These are phyloP conservation scores for Zygosaccharomyces pseudorouxii DNA, from an alignment of 805 yeast species.

Conservation along the genomic window DNA sequence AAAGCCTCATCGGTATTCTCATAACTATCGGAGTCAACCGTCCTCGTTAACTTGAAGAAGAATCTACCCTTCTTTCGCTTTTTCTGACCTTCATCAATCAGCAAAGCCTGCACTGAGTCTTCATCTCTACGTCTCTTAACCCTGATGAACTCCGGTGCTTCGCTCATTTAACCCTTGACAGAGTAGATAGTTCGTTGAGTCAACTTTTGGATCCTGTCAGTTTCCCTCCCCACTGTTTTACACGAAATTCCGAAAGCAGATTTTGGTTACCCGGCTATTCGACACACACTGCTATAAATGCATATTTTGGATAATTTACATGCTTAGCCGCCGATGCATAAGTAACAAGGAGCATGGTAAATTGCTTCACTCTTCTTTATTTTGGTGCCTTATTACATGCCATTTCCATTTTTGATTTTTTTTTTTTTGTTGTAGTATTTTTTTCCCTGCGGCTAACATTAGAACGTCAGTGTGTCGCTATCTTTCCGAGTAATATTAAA, in stretches of 20 bases:
- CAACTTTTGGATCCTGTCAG: neutral
- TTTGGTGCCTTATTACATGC: neutral
- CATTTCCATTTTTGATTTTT: too few species aligned
- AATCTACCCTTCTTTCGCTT: constrained; percentile 35
- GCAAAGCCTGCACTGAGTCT: constrained; percentile 81
- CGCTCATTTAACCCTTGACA: constrained; percentile 6
- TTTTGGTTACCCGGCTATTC: neutral
- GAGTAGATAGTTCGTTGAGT: neutral
- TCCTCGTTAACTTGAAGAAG: constrained; percentile 47
- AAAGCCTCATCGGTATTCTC: constrained; percentile 27
- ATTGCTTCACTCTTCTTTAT: too few species aligned
- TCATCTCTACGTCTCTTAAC: constrained; percentile 83
- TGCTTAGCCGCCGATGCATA: too few species aligned
- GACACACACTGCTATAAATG: too few species aligned
- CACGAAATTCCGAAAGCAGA: neutral
- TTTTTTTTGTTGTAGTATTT: too few species aligned
- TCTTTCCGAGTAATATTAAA: constrained; percentile 21
- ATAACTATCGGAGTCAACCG: constrained; percentile 37
- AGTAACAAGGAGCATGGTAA: too few species aligned
- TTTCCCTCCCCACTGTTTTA: neutral
- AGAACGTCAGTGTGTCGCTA: neutral
- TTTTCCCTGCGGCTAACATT: neutral
- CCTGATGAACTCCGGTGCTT: constrained; percentile 61
- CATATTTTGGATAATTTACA: too few species aligned
- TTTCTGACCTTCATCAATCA: constrained; percentile 33